Conservation (phyloP, 108 stramenopile species). For the Nitzschia sp. region DNA sequence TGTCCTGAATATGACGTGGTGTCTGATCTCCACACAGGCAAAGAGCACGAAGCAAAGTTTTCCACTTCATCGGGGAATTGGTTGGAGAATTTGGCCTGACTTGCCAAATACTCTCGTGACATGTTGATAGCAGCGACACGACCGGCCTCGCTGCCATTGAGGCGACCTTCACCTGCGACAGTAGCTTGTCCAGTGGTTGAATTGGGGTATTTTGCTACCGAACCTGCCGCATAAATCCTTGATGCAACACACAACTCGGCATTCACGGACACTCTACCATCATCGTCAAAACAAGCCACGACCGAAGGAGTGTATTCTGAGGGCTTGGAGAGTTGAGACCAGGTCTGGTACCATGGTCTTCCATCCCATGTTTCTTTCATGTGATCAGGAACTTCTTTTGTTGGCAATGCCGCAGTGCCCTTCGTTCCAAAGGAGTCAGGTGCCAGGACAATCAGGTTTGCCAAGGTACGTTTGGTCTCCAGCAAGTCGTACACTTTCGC, state of each 20-base stretch:
- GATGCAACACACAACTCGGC: constrained; percentile 71
- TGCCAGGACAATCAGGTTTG: constrained; percentile 71
- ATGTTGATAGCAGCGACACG: constrained; percentile 75
- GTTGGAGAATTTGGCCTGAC: constrained; percentile 3
- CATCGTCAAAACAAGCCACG: constrained; percentile 74
- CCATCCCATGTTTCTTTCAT: constrained; percentile 42
- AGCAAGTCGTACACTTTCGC: constrained; percentile 78
- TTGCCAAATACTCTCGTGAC: constrained; percentile 41
- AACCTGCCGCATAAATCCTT: constrained; percentile 74
- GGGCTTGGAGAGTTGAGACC: constrained; percentile 46
- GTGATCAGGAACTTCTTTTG: constrained; percentile 30
- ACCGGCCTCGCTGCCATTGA: constrained; percentile 66
- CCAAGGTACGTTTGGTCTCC: constrained; percentile 46
- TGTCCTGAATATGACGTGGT: constrained; percentile 40
- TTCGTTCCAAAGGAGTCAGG: constrained; percentile 64
- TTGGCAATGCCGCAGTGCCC: constrained; percentile 67
- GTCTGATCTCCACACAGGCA: constrained; percentile 82
- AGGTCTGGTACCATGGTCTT: constrained; percentile 57
- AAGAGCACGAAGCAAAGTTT: constrained; percentile 46
- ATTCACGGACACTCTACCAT: constrained; percentile 68
- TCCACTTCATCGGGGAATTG: constrained; percentile 13
- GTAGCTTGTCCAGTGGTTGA: constrained; percentile 59
- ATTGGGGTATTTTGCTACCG: constrained; percentile 79
- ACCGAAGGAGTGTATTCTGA: constrained; percentile 46
- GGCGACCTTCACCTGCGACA: constrained; percentile 68